Base-by-base conservation (phyloP, 169 alveolate genomes). In the Ichthyophthirius multifiliis region DNA sequence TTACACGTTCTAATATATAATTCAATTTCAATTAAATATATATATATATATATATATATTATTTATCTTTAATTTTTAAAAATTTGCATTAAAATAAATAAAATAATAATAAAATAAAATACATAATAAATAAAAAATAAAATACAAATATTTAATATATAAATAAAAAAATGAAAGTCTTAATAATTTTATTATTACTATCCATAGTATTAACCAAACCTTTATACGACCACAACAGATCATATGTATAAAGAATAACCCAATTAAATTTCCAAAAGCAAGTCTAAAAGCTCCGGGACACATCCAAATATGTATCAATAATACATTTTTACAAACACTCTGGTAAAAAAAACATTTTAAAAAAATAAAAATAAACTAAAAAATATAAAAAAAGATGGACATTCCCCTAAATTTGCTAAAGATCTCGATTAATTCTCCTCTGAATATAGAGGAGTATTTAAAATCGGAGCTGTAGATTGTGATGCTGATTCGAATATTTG, bases 361-460 rank as follows among this genome's bases (percentile, higher is more conserved):
- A 18, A 5, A n/a, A 55, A 27, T 55, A 4, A 3, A 5, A 30
- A n/a, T 55, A 55, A 5, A n/a, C 27, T 9, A 5, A 55, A 9
- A 18, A 55, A 55, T 18, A 10, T 5, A 55, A 55, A 55, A 20
- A 43, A 34, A 79, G 91, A 85, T 74, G 96, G 94, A 4, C 84
- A 77, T n/a, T 85, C 93, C 20, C 63, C 73, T 81, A 74, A 43
- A 41, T 75, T 82, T 27, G 90, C 82, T 27, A 79, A 83, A 16
- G 93, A 85, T 83, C 85, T 84, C 44, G 95, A 94, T 63, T 84
- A 86, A 78, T 85, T 93, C 37, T 91, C 97, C 10, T 84, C 82
- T 31, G 96, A 92, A 65, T 80, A 90, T 62, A 94, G 88, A 87
- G 98, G 98, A 0, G 83, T 95, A 78, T 94, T 89, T 65, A 88